Percentiles rank a stretch among this genome's conserved stretches.
Evolutionary conservation across 2,329 filamentous ascomycete genomes (phyloP).

Genomic region (Phialophora macrospora): DNA sequence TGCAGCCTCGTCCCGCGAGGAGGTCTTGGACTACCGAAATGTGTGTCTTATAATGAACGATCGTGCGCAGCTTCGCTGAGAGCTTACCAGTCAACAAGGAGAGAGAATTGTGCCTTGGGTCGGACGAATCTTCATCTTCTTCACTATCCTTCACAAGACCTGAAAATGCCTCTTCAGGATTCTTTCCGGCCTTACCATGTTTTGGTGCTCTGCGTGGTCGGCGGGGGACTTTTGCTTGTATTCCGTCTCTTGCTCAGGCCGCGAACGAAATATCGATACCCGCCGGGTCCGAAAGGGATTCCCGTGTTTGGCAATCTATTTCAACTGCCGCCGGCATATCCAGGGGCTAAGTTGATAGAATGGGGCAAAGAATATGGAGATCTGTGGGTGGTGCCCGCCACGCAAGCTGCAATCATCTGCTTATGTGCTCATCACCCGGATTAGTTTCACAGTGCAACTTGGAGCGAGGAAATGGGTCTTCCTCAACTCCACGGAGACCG

Average conservation of each 20-base stretch:
- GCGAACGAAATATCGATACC: constrained; percentile 19
- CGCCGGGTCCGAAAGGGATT: constrained; percentile 17
- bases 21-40: background rate
- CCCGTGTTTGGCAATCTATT: constrained; percentile 24
- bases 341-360: constrained; percentile 7
- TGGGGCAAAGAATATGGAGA: constrained; percentile 54
- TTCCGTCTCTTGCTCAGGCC: constrained; percentile 2
- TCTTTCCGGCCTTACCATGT: background rate
- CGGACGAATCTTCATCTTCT: background rate
- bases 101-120: background rate
- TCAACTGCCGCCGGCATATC: constrained; percentile 19
- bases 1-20: background rate
- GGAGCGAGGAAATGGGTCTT: constrained; percentile 24
- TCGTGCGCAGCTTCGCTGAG: no score
- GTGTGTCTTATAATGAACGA: background rate
- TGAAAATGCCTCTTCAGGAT: background rate
- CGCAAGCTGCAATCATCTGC: background rate
- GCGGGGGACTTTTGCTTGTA: background rate
- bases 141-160: background rate
- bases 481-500: constrained; percentile 19
- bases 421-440: background rate
- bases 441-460: constrained; percentile 22
- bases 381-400: constrained; percentile 48
- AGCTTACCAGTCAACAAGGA: background rate
- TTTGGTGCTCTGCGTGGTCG: background rate